These are phyloP conservation scores for Cercospora berteroae DNA, from an alignment of 2,329 filamentous ascomycete genomes.

Conservation along the genomic window DNA sequence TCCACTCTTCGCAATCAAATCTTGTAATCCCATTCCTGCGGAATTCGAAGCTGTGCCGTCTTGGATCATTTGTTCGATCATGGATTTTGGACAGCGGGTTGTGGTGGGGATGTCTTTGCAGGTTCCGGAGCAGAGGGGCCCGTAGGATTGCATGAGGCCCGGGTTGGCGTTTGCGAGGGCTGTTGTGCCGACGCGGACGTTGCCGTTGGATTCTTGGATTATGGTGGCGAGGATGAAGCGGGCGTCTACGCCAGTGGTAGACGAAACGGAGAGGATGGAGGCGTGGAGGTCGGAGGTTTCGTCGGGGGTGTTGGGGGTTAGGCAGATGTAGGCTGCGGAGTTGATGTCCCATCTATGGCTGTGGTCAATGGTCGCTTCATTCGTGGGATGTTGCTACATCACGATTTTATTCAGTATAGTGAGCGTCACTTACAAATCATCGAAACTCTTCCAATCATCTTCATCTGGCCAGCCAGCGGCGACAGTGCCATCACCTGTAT, in stretches of 20 bases:
- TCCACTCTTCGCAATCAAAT: conserved; percentile 37
- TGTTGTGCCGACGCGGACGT: conserved; percentile 45
- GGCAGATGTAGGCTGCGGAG: neutral
- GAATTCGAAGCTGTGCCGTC: conserved; percentile 46
- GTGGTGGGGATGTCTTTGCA: conserved; percentile 27
- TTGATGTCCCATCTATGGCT: conserved; percentile 1
- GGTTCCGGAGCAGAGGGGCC: conserved; percentile 35
- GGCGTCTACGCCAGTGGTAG: conserved; percentile 37
- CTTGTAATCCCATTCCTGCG: conserved; percentile 43
- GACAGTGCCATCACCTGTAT: conserved; percentile 10
- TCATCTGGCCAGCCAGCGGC: conserved; percentile 12
- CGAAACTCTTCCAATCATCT: conserved; percentile 5
- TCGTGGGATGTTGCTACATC: neutral
- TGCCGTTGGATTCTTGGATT: conserved; percentile 48
- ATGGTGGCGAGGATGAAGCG: conserved; percentile 44
- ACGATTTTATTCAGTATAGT: neutral
- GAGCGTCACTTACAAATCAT: neutral
- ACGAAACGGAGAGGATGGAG: conserved; percentile 38
- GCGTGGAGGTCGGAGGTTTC: conserved; percentile 42
- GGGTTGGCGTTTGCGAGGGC: conserved; percentile 44
- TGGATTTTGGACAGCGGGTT: conserved; percentile 41
- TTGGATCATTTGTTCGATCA: conserved; percentile 41
- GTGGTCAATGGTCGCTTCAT: too few species aligned
- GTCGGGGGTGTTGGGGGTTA: conserved; percentile 37
- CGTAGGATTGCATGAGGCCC: conserved; percentile 48